A percentile compares a stretch with the other conserved stretches of the same genome.
These are phyloP conservation scores for Nemania sp. DNA, from an alignment of 2,329 filamentous ascomycete genomes.

Conservation along the genomic window DNA sequence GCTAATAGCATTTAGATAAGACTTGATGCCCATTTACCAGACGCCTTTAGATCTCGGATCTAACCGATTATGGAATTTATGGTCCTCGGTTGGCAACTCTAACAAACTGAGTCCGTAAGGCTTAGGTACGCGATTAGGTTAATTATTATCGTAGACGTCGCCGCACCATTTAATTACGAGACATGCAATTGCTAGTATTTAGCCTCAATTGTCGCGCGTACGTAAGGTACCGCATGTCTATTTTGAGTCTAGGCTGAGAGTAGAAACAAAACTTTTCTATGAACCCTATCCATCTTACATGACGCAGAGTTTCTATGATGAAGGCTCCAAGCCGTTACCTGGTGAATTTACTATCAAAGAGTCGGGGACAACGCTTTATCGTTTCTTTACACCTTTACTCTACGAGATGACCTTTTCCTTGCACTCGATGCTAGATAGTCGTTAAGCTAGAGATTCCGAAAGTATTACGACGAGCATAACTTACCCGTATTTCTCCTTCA, in stretches of 20 bases:
- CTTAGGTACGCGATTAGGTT: too few species aligned
- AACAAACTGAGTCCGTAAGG: too few species aligned
- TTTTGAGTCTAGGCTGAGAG: background rate
- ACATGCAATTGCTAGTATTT: background rate
- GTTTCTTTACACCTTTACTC: background rate
- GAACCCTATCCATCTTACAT: background rate
- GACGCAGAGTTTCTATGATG: conserved; percentile 16
- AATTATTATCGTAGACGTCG: background rate
- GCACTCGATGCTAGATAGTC: conserved; percentile 60
- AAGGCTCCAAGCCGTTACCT: background rate
- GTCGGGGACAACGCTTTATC: background rate
- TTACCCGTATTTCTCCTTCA: conserved; percentile 62
- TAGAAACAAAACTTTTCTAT: conserved; percentile 14
- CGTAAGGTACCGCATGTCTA: background rate
- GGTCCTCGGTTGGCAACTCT: too few species aligned
- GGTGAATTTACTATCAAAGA: background rate
- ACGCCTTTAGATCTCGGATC: too few species aligned
- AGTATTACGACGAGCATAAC: background rate
- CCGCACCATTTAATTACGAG: background rate
- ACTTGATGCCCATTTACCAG: too few species aligned
- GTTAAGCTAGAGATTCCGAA: conserved; percentile 54
- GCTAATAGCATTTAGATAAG: too few species aligned
- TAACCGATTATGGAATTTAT: too few species aligned
- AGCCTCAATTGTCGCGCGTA: background rate
- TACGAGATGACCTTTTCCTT: conserved; percentile 42